Evolutionary conservation across 768 basidiomycete genomes (phyloP).

Genomic region (Boletales sp.): DNA sequence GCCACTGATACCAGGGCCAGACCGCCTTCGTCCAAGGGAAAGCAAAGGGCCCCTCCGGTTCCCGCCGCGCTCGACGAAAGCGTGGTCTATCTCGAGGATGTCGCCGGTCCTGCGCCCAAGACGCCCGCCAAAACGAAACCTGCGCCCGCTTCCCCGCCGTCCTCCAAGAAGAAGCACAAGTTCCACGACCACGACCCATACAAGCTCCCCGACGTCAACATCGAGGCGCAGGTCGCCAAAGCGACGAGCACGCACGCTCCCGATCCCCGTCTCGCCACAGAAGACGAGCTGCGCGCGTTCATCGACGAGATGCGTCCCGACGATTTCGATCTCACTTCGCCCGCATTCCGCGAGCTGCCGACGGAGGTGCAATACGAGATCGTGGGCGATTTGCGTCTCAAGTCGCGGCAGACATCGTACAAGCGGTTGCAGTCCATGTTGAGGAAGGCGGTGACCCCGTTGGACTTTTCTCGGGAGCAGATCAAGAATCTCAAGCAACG

Average conservation of each 20-base stretch:
- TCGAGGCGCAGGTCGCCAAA: slow-evolving; percentile 60
- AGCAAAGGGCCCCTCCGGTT: slow-evolving; percentile 42
- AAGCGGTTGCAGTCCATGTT: slow-evolving; percentile 91
- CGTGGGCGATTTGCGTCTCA: slow-evolving; percentile 90
- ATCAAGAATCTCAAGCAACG: slow-evolving; percentile 87
- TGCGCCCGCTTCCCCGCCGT: slow-evolving; percentile 38
- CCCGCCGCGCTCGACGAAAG: slow-evolving; percentile 61
- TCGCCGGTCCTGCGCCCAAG: slow-evolving; percentile 51
- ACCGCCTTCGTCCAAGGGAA: slow-evolving; percentile 36
- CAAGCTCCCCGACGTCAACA: slow-evolving; percentile 77
- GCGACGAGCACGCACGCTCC: slow-evolving; percentile 60
- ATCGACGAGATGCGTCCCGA: slow-evolving; percentile 96
- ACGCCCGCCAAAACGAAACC: slow-evolving; percentile 41
- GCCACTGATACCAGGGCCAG: slow-evolving; percentile 6
- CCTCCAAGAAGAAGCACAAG: slow-evolving; percentile 56
- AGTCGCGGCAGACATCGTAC: slow-evolving; percentile 93
- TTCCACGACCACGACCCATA: slow-evolving; percentile 89
- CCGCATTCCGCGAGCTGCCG: slow-evolving; percentile 87
- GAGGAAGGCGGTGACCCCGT: slow-evolving; percentile 66
- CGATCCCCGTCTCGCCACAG: slow-evolving; percentile 93
- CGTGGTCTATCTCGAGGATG: slow-evolving; percentile 87
- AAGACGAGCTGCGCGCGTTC: slow-evolving; percentile 88
- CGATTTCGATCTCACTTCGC: slow-evolving; percentile 88
- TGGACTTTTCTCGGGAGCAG: slow-evolving; percentile 97
- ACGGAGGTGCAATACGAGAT: slow-evolving; percentile 99